Conservation (phyloP, 768 basidiomycete genomes). For the Roridomyces roridus region DNA sequence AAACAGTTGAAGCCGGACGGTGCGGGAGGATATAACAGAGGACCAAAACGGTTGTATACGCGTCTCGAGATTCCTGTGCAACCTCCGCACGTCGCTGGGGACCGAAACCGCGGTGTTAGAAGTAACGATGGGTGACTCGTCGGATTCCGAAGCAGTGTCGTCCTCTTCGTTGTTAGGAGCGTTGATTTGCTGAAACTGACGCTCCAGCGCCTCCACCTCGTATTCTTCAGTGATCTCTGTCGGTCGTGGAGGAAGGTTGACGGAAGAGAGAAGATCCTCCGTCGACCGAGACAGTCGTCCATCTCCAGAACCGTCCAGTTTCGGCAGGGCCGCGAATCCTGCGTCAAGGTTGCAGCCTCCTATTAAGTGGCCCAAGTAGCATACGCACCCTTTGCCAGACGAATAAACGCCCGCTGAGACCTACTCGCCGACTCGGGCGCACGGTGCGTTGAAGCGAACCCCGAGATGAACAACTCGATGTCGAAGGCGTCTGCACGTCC, state of each 20-base stretch:
- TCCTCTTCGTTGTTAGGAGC: slow-evolving; percentile 16
- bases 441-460: slow-evolving; percentile 70
- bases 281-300: slow-evolving; percentile 47
- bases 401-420: slow-evolving; percentile 78
- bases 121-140: slow-evolving; percentile 27
- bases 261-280: slow-evolving; percentile 52
- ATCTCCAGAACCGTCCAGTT: slow-evolving; percentile 45
- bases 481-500: slow-evolving; percentile 59
- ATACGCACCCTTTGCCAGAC: slow-evolving; percentile 73
- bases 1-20: slow-evolving; percentile 68
- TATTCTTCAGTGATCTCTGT: slow-evolving; percentile 66
- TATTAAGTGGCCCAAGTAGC: neutral
- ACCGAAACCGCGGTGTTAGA: slow-evolving; percentile 21
- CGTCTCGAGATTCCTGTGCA: slow-evolving; percentile 78
- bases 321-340: slow-evolving; percentile 82
- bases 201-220: slow-evolving; percentile 62
- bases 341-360: neutral
- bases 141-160: slow-evolving; percentile 8
- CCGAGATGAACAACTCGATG: slow-evolving; percentile 77
- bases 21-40: slow-evolving; percentile 67
- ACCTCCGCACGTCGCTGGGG: slow-evolving; percentile 46
- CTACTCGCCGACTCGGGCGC: slow-evolving; percentile 68
- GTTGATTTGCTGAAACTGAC: slow-evolving; percentile 48
- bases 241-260: slow-evolving; percentile 61
- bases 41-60: slow-evolving; percentile 86